A percentile compares a stretch with the other conserved stretches of the same genome.
phyloP scores from a whole-genome alignment of 2,329 filamentous ascomycete species.

The Lecanicillium sp. region DNA sequence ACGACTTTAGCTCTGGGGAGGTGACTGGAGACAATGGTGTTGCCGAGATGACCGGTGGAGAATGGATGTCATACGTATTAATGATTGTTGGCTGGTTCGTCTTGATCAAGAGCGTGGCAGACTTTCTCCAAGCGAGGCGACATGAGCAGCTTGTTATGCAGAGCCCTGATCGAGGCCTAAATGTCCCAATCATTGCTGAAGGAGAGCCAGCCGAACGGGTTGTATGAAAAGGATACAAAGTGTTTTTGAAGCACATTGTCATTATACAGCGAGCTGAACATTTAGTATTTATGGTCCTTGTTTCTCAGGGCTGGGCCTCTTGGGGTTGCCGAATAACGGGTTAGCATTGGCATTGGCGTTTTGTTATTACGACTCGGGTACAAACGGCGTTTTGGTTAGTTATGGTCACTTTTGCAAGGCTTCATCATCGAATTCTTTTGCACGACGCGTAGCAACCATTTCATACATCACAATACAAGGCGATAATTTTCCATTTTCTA shows the following conservation, averaged over 20 bases:
- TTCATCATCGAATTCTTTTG: too few species aligned
- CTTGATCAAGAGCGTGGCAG: slow-evolving; percentile 83
- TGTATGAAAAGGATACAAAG: slow-evolving; percentile 39
- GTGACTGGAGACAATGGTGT: slow-evolving; percentile 44
- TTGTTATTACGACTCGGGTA: background rate
- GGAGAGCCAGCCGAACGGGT: slow-evolving; percentile 73
- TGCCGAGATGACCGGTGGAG: slow-evolving; percentile 58
- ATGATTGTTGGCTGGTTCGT: slow-evolving; percentile 99
- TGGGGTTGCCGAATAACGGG: background rate
- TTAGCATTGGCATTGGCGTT: slow-evolving; percentile 6
- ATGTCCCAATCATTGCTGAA: slow-evolving; percentile 77
- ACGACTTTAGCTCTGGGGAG: slow-evolving; percentile 72
- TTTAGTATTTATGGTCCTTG: too few species aligned
- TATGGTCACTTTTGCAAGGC: too few species aligned
- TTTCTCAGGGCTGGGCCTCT: too few species aligned
- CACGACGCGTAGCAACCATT: background rate
- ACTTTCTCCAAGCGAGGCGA: slow-evolving; percentile 78
- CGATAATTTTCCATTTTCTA: background rate
- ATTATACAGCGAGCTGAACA: too few species aligned
- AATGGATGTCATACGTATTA: slow-evolving; percentile 84
- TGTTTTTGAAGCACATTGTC: too few species aligned
- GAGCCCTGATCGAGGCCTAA: slow-evolving; percentile 81
- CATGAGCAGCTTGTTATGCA: slow-evolving; percentile 92
- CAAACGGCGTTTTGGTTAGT: too few species aligned
- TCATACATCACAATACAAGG: slow-evolving; percentile 7